Evolutionary conservation across 768 basidiomycete genomes (phyloP), one percentile per base, ranked within the genome.

Genomic region (Amylocystis lapponica): DNA sequence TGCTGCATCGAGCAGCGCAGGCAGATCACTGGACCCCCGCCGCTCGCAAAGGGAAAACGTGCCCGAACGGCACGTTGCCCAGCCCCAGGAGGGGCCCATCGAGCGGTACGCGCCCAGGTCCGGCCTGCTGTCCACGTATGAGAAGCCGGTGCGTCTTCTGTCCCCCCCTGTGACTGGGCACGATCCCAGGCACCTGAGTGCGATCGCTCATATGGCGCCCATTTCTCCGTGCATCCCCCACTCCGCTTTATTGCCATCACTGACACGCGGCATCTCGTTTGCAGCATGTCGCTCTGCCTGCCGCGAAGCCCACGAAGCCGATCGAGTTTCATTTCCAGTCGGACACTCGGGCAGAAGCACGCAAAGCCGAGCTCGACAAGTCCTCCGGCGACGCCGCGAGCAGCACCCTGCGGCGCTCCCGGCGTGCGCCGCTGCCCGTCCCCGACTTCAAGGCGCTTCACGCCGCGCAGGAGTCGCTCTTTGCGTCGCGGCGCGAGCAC

Each of bases 361-460:
- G 77, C 45, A 73, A 66, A 54, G 54, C 52, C 40, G 65, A 65
- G 27, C 49, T 55, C 39, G 66, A 68, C 56, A 61, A 59, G 31
- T 54, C 57, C 4, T 22, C 17, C 25, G 40, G 43, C 32, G 39
- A 31, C 25, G 43, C 29, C 36, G 34, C 48, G 27, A 32, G 36
- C 41, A 39, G 36, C 29, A 44, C 45, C 16, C 40, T 43, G 35
- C 44, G 39, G 31, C 45, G 44, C 36, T 37, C 52, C 33, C 37
- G 48, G 45, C 36, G 56, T 53, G 58, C 62, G 14, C 39, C 39
- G 9, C 56, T 56, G 43, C 50, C 52, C 23, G 67, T 78, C 36
- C 78, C 81, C 45, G 75, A 81, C 51, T 77, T 73, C 63, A 75
- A 71, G 59, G 59, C 66, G 12, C 53, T 78, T 13, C 81, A 81